phyloP scores from a whole-genome alignment of 2,329 filamentous ascomycete genomes.

The Hypomyces perniciosus region DNA sequence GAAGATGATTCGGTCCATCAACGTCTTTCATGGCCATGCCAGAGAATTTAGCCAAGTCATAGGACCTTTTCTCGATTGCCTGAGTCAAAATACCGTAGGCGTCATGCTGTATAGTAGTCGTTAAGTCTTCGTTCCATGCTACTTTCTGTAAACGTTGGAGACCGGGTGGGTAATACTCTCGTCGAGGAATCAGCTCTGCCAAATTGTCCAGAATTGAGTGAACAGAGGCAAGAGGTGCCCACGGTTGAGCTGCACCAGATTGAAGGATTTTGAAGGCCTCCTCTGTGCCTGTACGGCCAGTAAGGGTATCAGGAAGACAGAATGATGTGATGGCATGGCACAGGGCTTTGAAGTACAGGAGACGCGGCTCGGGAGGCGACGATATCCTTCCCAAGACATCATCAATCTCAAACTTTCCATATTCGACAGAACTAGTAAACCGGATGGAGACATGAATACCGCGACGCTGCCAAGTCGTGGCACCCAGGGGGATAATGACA shows the following conservation, averaged over 20 bases:
- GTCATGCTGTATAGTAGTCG: constrained; percentile 33
- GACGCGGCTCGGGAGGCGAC: constrained; percentile 48
- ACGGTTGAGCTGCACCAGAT: constrained; percentile 46
- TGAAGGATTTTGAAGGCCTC: constrained; percentile 47
- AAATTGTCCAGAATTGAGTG: constrained; percentile 3
- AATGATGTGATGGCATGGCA: constrained; percentile 58
- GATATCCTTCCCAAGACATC: constrained; percentile 47
- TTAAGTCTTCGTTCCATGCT: constrained; percentile 26
- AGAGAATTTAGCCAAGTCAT: not conserved
- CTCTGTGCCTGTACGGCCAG: constrained; percentile 53
- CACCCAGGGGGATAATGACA: constrained; percentile 49
- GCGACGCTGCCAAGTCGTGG: constrained; percentile 19
- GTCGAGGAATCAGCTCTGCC: constrained; percentile 19
- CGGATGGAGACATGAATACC: constrained; percentile 38
- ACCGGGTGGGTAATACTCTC: constrained; percentile 33
- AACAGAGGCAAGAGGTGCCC: constrained; percentile 28
- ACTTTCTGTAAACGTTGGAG: constrained; percentile 30
- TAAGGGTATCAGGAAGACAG: constrained; percentile 51
- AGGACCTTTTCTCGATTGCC: not conserved
- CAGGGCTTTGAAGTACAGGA: constrained; percentile 51
- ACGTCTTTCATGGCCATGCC: no score
- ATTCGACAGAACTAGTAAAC: not conserved
- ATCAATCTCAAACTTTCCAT: constrained; percentile 44
- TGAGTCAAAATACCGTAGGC: constrained; percentile 2
- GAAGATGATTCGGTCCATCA: not conserved